A percentile compares a stretch with the other conserved stretches of the same genome.
These are phyloP conservation scores for Trichoderma oligosporum DNA, from an alignment of 2,329 filamentous ascomycete genomes.

Conservation along the genomic window DNA sequence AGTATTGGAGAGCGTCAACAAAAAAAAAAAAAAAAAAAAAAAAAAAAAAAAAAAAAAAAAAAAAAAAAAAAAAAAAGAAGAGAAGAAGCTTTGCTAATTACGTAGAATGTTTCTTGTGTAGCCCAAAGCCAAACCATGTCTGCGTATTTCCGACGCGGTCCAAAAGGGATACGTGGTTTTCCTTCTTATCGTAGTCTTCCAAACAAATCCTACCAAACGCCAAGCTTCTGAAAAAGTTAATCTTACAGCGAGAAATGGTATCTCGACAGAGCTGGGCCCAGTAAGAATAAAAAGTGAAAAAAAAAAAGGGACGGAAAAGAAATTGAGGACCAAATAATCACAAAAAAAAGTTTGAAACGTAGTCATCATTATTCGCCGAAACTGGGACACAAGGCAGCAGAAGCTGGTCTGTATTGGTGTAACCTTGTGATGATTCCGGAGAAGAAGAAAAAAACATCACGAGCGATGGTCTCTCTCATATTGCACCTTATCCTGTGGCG, in stretches of 20 bases:
- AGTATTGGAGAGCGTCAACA: constrained; percentile 9
- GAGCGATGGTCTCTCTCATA: background rate
- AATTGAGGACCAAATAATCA: background rate
- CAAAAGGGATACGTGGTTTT: background rate
- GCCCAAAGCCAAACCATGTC: constrained; percentile 6
- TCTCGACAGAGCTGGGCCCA: constrained; percentile 13
- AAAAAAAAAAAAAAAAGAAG: constrained; percentile 3
- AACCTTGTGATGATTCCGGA: constrained; percentile 1
- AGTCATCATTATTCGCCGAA: constrained; percentile 9
- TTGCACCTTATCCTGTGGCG: background rate
- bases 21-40: constrained; percentile 5
- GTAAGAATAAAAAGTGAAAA: constrained; percentile 1
- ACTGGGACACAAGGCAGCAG: background rate
- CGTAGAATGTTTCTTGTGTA: constrained; percentile 5
- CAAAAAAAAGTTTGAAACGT: constrained; percentile 3
- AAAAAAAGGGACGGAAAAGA: background rate
- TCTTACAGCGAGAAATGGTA: constrained; percentile 8
- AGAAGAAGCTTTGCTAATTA: constrained; percentile 16
- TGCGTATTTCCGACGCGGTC: constrained; percentile 1
- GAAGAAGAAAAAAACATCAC: background rate
- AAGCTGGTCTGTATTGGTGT: background rate
- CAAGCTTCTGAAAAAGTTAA: constrained; percentile 14
- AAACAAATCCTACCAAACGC: constrained; percentile 19
- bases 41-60: constrained; percentile 8
- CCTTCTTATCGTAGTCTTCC: background rate